A percentile compares a stretch with the other conserved stretches of the same genome.
phyloP scores from a whole-genome alignment of 2,329 filamentous ascomycete genomes.

The Fusarium pseudocircinatum region DNA sequence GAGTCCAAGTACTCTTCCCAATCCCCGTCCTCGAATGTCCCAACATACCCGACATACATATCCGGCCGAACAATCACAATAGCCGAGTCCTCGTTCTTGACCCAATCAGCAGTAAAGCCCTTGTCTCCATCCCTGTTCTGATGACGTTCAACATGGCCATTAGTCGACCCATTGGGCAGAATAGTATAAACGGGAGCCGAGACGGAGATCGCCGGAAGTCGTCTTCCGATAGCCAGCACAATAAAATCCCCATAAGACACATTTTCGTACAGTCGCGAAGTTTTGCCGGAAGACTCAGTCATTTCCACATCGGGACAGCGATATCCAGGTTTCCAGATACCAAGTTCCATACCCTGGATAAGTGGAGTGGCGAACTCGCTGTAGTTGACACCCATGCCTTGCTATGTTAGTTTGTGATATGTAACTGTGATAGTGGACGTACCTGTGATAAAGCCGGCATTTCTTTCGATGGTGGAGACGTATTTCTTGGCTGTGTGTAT shows the following conservation, averaged over 20 bases:
- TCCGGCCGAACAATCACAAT: slow-evolving; percentile 30
- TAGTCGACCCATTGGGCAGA: neutral
- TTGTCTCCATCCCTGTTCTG: neutral
- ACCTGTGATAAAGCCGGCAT: slow-evolving; percentile 60
- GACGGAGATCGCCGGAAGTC: neutral
- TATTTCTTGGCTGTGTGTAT: slow-evolving; percentile 56
- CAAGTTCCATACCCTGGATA: neutral
- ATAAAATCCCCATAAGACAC: slow-evolving; percentile 12
- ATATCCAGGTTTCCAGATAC: slow-evolving; percentile 26
- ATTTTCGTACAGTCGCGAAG: neutral
- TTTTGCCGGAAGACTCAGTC: neutral
- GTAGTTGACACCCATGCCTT: slow-evolving; percentile 31
- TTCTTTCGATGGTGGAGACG: slow-evolving; percentile 57
- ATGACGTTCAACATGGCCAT: neutral
- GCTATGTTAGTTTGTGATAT: neutral
- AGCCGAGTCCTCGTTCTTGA: neutral
- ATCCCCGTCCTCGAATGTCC: neutral
- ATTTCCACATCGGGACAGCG: slow-evolving; percentile 24
- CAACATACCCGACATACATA: slow-evolving; percentile 34
- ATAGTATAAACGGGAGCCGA: neutral
- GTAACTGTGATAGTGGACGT: neutral
- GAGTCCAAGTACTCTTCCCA: slow-evolving; percentile 18
- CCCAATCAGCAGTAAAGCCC: slow-evolving; percentile 16
- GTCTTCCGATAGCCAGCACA: neutral
- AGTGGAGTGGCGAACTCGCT: slow-evolving; percentile 17